Percentiles rank a stretch among this genome's conserved stretches.
Conservation (phyloP, 1,284 basidiomycete species). For the Marasmius sp. region DNA sequence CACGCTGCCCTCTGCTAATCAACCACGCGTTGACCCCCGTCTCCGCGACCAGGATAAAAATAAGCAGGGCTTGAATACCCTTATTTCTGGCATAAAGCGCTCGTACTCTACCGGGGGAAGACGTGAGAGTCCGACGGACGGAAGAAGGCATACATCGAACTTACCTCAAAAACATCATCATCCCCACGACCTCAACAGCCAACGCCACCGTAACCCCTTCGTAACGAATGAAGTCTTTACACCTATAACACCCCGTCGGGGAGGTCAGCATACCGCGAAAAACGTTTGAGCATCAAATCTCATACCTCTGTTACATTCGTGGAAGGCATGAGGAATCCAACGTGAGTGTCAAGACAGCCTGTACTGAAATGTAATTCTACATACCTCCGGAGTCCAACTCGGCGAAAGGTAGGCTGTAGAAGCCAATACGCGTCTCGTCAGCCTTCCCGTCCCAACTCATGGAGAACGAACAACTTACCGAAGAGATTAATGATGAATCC, state of each 20-base stretch:
- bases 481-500: constrained; percentile 49
- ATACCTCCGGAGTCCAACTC: constrained; percentile 38
- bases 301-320: not conserved
- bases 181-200: constrained; percentile 45
- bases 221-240: constrained; percentile 46
- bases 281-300: not conserved
- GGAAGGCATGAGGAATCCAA: not conserved
- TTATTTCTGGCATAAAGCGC: constrained; percentile 43
- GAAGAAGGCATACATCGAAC: not conserved
- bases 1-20: constrained; percentile 42
- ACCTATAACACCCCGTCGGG: constrained; percentile 28
- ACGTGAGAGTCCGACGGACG: not conserved
- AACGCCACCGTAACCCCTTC: constrained; percentile 50
- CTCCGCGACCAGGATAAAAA: constrained; percentile 37
- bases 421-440: not conserved
- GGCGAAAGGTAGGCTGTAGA: constrained; percentile 44
- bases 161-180: constrained; percentile 59
- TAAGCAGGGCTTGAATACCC: constrained; percentile 35
- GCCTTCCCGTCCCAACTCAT: not conserved
- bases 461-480: constrained; percentile 28
- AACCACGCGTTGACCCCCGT: constrained; percentile 48
- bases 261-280: not conserved
- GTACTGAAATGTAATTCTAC: constrained; percentile 10
- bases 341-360: not conserved
- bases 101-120: constrained; percentile 30